Evolutionary conservation across 345 rosid species (phyloP).

Genomic region (Aurinia saxatilis): DNA sequence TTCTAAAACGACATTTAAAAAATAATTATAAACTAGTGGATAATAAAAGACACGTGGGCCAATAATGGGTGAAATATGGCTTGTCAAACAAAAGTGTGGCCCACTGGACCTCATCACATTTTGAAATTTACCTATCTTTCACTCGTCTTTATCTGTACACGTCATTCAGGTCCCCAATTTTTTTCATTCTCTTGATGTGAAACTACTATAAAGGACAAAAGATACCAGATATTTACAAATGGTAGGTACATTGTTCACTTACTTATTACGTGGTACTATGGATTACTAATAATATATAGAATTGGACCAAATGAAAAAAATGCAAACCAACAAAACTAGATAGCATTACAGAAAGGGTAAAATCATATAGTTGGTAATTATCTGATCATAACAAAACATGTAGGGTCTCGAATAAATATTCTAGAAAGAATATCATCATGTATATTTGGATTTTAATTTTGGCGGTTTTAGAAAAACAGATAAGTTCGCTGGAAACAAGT

Average conservation of each 20-base stretch:
- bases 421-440: neutral
- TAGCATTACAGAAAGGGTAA: too few relatives aligned
- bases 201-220: neutral
- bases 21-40: neutral
- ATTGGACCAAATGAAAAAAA: neutral
- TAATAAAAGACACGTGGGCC: constrained; percentile 9
- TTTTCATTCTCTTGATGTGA: constrained; percentile 1
- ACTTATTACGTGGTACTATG: neutral
- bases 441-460: neutral
- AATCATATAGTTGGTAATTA: neutral
- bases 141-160: constrained; percentile 17
- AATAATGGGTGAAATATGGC: neutral
- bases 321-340: neutral
- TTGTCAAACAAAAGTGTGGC: constrained; percentile 16
- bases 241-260: neutral
- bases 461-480: too few relatives aligned
- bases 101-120: constrained; percentile 20
- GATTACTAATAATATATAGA: neutral
- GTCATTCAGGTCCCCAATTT: constrained; percentile 2
- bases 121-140: neutral
- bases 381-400: constrained; percentile 4
- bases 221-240: neutral
- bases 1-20: too few relatives aligned
- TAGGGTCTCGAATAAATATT: constrained; percentile 10
- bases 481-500: too few relatives aligned